phyloP scores from a whole-genome alignment of 305 asterid species.

The Solanum hybrid region DNA sequence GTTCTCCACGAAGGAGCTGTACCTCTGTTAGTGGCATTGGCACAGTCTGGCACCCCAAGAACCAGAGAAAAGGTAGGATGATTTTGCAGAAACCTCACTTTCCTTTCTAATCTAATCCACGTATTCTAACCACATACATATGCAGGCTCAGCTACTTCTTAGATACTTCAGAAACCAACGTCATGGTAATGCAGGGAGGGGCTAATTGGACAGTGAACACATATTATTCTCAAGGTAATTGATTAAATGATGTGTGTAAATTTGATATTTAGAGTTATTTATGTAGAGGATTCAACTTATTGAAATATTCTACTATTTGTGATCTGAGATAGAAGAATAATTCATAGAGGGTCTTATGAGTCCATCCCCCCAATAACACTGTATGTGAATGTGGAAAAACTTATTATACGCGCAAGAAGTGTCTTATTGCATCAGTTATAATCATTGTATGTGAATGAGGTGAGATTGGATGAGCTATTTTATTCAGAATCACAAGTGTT shows the following conservation, averaged over 20 bases:
- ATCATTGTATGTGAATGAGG: neutral
- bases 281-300: neutral
- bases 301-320: neutral
- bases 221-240: neutral
- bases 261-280: neutral
- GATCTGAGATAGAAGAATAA: neutral
- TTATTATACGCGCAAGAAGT: neutral
- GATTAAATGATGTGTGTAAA: neutral
- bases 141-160: conserved; percentile 5
- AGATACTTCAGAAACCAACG: conserved; percentile 1
- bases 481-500: no score
- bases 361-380: neutral
- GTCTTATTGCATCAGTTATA: neutral
- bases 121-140: neutral
- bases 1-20: conserved; percentile 36
- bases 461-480: no score
- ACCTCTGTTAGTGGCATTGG: conserved; percentile 30
- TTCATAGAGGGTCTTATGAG: neutral
- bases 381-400: neutral
- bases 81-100: neutral
- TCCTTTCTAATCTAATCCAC: neutral
- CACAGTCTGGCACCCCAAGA: conserved; percentile 29
- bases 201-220: neutral
- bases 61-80: conserved; percentile 34
- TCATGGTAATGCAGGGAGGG: conserved; percentile 6